These are phyloP conservation scores for Gastrodia elata DNA, from an alignment of 106 monocot genomes.

Conservation along the genomic window DNA sequence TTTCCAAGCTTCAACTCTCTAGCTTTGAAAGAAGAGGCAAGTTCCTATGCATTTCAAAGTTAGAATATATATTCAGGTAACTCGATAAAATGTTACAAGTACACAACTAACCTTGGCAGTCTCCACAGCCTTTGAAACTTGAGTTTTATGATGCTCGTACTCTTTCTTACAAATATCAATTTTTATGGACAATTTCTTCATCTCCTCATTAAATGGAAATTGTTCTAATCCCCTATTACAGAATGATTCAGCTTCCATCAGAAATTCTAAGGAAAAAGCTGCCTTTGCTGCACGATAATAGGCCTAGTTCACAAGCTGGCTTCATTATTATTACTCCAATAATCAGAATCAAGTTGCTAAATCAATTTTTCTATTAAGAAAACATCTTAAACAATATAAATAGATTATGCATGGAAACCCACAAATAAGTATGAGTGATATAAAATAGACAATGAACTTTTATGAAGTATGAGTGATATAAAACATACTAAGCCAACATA, in stretches of 20 bases:
- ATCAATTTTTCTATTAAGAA: neutral
- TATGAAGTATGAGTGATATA: neutral
- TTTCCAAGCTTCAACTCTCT: slow-evolving; percentile 80
- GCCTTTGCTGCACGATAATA: slow-evolving; percentile 90
- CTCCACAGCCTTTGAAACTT: slow-evolving; percentile 44
- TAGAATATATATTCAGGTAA: neutral
- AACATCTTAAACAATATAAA: neutral
- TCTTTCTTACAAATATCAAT: slow-evolving; percentile 35
- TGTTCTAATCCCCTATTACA: slow-evolving; percentile 64
- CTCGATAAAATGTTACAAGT: neutral
- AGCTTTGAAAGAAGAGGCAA: slow-evolving; percentile 48
- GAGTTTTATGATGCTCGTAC: slow-evolving; percentile 32
- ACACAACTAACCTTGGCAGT: slow-evolving; percentile 62
- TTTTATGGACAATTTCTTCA: slow-evolving; percentile 54
- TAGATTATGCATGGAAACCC: neutral
- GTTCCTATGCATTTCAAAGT: slow-evolving; percentile 30
- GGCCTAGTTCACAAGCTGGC: slow-evolving; percentile 39
- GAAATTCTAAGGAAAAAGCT: slow-evolving; percentile 47
- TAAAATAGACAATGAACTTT: neutral
- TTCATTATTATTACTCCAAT: neutral
- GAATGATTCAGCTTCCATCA: slow-evolving; percentile 54
- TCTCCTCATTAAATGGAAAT: slow-evolving; percentile 60
- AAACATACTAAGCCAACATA: neutral
- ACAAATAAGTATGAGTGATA: neutral
- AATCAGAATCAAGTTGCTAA: neutral